A percentile compares a stretch with the other conserved stretches of the same genome.
Evolutionary conservation across 2,329 filamentous ascomycete genomes (phyloP).

Genomic region (Clonostachys byssicola): DNA sequence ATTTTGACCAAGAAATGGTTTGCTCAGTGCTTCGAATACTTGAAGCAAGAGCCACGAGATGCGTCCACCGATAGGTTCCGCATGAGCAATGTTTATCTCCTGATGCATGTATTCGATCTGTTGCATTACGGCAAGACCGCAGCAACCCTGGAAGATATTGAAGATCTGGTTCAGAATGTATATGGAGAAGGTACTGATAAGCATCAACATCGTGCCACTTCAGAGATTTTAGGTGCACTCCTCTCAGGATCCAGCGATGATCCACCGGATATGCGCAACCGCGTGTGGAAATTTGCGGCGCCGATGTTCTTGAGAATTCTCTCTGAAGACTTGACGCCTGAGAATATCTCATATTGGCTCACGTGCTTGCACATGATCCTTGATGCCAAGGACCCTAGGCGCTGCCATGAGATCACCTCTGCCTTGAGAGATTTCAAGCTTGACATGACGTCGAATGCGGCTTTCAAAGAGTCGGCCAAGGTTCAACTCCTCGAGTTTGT

Average conservation of each 20-base stretch:
- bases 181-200: conserved; percentile 95
- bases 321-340: conserved; percentile 86
- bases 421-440: conserved; percentile 80
- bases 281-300: conserved; percentile 85
- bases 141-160: conserved; percentile 82
- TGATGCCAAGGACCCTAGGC: conserved; percentile 84
- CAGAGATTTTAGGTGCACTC: conserved; percentile 87
- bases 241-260: conserved; percentile 78
- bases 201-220: conserved; percentile 92
- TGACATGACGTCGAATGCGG: conserved; percentile 92
- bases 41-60: conserved; percentile 95
- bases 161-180: conserved; percentile 70
- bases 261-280: conserved; percentile 65
- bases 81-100: conserved; percentile 79
- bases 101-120: conserved; percentile 87
- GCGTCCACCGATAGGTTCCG: conserved; percentile 78
- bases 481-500: conserved; percentile 86
- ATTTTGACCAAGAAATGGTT: conserved; percentile 84
- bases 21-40: conserved; percentile 79
- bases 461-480: conserved; percentile 98
- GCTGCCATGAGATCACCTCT: conserved; percentile 81
- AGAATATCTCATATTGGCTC: conserved; percentile 93
- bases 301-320: conserved; percentile 84
- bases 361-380: conserved; percentile 88
- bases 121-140: conserved; percentile 75